These are phyloP conservation scores for Cylindricascospora bacillispora DNA, from an alignment of 1,139 yeast species.

Conservation along the genomic window DNA sequence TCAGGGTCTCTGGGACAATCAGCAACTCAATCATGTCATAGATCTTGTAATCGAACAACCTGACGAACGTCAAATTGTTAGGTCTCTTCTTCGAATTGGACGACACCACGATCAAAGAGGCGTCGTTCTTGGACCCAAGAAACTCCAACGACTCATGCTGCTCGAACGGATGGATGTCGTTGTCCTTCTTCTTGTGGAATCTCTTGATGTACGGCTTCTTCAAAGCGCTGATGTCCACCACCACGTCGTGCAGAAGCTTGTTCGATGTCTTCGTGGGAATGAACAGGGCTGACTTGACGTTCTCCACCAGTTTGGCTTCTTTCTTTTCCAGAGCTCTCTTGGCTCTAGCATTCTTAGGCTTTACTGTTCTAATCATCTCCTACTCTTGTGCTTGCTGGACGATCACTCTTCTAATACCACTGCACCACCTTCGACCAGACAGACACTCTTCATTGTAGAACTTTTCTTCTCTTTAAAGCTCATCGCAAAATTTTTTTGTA, in stretches of 20 bases:
- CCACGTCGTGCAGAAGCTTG: slow-evolving; percentile 73
- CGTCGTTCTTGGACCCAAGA: slow-evolving; percentile 87
- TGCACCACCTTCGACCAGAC: no score
- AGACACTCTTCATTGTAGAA: no score
- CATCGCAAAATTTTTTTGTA: no score
- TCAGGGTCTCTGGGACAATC: slow-evolving; percentile 53
- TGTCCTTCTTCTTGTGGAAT: slow-evolving; percentile 79
- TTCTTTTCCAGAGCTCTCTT: slow-evolving; percentile 86
- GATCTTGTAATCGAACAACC: slow-evolving; percentile 82
- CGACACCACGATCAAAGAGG: slow-evolving; percentile 73
- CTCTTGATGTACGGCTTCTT: slow-evolving; percentile 88
- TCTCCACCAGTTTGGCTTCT: slow-evolving; percentile 82
- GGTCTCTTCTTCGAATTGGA: slow-evolving; percentile 87
- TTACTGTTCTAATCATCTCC: slow-evolving; percentile 54
- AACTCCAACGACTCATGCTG: slow-evolving; percentile 81
- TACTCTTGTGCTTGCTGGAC: no score
- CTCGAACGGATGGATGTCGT: slow-evolving; percentile 86
- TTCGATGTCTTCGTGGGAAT: slow-evolving; percentile 81
- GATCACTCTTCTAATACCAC: no score
- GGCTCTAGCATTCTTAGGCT: slow-evolving; percentile 91
- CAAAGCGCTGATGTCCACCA: slow-evolving; percentile 79
- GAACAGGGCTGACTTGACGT: slow-evolving; percentile 79
- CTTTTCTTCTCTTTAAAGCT: no score
- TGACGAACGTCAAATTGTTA: slow-evolving; percentile 71
- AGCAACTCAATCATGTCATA: slow-evolving; percentile 91